phyloP scores from a whole-genome alignment of 305 asterid genomes.

The Solanum hybrid region DNA sequence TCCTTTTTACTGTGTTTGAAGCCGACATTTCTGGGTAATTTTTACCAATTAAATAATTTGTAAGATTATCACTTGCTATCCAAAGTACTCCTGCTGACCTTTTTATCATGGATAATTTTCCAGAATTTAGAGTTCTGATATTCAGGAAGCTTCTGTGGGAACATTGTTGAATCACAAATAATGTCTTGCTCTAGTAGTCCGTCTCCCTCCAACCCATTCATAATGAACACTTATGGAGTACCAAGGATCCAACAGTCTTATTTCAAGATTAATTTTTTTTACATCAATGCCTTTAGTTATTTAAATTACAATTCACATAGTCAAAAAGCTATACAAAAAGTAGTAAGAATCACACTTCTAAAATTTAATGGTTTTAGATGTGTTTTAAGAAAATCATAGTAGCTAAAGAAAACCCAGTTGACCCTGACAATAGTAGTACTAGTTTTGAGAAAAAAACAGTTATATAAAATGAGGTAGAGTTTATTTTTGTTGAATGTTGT shows the following conservation, averaged over 20 bases:
- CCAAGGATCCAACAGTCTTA: background rate
- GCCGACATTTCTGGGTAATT: constrained; percentile 89
- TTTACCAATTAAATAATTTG: background rate
- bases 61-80: background rate
- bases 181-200: background rate
- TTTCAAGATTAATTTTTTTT: background rate
- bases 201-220: background rate
- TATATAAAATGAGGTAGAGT: background rate
- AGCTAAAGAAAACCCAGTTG: background rate
- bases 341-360: background rate
- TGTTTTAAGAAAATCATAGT: background rate
- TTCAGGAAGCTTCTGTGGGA: background rate
- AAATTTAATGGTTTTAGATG: background rate
- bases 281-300: background rate
- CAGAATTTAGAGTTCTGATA: background rate
- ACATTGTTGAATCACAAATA: background rate
- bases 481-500: background rate
- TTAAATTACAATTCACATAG: background rate
- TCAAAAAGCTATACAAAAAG: background rate
- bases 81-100: background rate
- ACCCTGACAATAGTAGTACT: background rate
- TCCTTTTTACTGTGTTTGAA: constrained; percentile 95
- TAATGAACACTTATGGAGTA: background rate
- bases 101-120: background rate
- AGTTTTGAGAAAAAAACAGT: background rate